Base-by-base conservation (phyloP, 257 asterid genomes). In the Przewalskia tangutica region DNA sequence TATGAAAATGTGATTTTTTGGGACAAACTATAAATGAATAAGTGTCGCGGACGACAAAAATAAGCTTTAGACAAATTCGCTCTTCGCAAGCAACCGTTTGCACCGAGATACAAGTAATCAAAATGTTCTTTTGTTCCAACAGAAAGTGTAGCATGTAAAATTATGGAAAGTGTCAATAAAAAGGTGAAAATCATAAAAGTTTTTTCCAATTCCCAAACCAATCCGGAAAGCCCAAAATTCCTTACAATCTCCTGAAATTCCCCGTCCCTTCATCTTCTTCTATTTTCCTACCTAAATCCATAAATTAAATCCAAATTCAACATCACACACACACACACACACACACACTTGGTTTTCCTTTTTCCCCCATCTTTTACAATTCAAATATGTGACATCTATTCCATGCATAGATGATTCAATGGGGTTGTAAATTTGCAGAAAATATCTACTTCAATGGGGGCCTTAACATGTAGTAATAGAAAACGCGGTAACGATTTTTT, bases 401-500 rank as follows among this genome's bases (percentile, higher is more conserved):
- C 60, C 62, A 75, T 75, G 80, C 62, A 71, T 46, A 71, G 12
- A 71, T 71, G 78, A 44, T 70, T 46, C 36, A 27, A 1, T 27
- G 32, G 32, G 27, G 32, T 27, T 27, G 32, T 27, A 27, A 23
- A 38, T 67, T n/a, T 68, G 55, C 55, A 68, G 46, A 32, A 50
- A 27, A 27, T 71, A 46, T 71, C 78, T 71, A 1, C 65, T 40
- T 36, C 40, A 51, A 93, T 92, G 98, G 97, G 95, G 46, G 92
- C 90, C 42, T 83, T 88, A 78, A 89, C 94, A 83, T 79, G 32
- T 27, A 1, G 67, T 80, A 86, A 83, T 16, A 86, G 94, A 34
- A 92, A 92, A 90, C 91, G 97, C 3, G 87, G 85, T 4, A 87
- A 86, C 59, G 92, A 88, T 68, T 81, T 63, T 50, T 83, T 77